Evolutionary conservation across 148 eudicot species (phyloP).

Genomic region (Silene latifolia): DNA sequence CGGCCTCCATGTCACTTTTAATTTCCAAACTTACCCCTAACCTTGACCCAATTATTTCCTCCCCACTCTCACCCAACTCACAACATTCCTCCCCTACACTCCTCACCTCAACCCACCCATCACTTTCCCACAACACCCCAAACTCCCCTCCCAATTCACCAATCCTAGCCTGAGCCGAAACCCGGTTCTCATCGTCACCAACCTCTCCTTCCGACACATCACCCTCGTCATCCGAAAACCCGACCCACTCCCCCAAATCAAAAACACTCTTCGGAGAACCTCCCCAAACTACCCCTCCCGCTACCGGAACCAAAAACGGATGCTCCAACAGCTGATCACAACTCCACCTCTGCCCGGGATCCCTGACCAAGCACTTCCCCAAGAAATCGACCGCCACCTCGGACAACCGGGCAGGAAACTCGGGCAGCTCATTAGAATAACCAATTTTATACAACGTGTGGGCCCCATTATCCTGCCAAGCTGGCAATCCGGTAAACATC

Average conservation of each 20-base stretch:
- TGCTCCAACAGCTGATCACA: slow-evolving; percentile 68
- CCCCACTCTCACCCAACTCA: neutral
- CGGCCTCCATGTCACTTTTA: neutral
- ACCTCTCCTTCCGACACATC: slow-evolving; percentile 23
- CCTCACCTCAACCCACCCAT: slow-evolving; percentile 47
- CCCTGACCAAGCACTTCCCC: slow-evolving; percentile 51
- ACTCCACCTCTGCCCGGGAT: slow-evolving; percentile 50
- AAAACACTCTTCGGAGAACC: slow-evolving; percentile 64
- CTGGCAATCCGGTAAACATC: slow-evolving; percentile 75
- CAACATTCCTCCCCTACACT: neutral
- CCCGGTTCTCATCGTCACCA: neutral
- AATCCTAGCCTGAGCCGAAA: slow-evolving; percentile 31
- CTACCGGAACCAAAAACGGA: slow-evolving; percentile 38
- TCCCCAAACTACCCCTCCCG: slow-evolving; percentile 13
- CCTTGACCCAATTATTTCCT: neutral
- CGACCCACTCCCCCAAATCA: slow-evolving; percentile 37
- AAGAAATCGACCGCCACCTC: slow-evolving; percentile 50
- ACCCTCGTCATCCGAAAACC: slow-evolving; percentile 36
- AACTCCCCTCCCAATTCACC: slow-evolving; percentile 31
- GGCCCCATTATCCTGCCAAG: slow-evolving; percentile 52
- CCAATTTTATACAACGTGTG: slow-evolving; percentile 53
- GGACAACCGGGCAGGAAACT: slow-evolving; percentile 41
- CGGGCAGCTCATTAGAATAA: slow-evolving; percentile 50
- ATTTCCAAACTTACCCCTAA: slow-evolving; percentile 1
- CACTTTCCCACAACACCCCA: slow-evolving; percentile 68